Percentiles rank a stretch among this genome's conserved stretches.
Evolutionary conservation across 306 rosid species (phyloP).

Genomic region (Prunus kanzakura): DNA sequence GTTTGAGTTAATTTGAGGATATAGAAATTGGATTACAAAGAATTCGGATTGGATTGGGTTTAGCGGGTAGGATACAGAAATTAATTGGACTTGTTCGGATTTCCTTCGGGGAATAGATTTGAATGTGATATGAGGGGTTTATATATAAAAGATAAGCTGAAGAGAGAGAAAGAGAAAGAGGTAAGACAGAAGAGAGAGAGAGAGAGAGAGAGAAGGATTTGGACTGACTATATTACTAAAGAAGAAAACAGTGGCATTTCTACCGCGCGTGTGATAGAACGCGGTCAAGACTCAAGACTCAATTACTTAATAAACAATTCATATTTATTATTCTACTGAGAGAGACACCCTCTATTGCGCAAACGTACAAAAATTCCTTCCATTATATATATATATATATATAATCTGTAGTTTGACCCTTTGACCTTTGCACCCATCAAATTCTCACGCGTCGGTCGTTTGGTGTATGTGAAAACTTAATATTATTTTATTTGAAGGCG

Average conservation of each 20-base stretch:
- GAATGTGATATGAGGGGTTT: not conserved
- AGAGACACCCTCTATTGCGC: not conserved
- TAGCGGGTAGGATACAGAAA: not conserved
- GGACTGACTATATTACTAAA: not conserved
- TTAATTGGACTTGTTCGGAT: not conserved
- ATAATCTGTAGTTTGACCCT: not conserved
- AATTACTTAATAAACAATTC: not conserved
- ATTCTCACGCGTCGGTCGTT: constrained; percentile 1
- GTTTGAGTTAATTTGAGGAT: not conserved
- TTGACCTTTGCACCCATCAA: constrained; percentile 5
- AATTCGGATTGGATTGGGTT: not conserved
- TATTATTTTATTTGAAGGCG: not conserved
- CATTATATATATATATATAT: not conserved
- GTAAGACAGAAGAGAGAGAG: not conserved
- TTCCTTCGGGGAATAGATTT: not conserved
- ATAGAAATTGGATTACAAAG: not conserved
- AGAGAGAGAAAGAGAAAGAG: not conserved
- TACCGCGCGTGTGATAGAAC: not conserved
- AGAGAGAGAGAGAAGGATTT: not conserved
- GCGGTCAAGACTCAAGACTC: not conserved
- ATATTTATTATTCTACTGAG: not conserved
- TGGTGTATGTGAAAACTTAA: not conserved
- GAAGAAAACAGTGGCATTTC: not conserved
- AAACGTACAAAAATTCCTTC: not conserved
- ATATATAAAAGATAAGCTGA: not conserved